Evolutionary conservation across 345 rosid genomes (phyloP), one percentile per base, ranked within the genome.

Genomic region (Ricinus communis): DNA sequence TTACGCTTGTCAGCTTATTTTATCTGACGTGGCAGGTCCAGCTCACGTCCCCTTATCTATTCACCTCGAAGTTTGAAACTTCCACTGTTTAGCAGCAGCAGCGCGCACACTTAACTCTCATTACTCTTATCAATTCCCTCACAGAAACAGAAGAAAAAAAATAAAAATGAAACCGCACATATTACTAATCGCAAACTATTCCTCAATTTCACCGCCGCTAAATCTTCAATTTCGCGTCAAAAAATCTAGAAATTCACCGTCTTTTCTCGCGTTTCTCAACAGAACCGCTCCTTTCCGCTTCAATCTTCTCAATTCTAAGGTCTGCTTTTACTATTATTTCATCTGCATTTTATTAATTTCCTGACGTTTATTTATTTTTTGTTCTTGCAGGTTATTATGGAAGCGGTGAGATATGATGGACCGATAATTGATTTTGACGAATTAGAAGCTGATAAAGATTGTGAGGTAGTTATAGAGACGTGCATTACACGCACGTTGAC

Each of bases 401-500:
- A 70, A 27, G 94, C 84, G 54, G 81, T 82, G 40, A 85, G 85
- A 53, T 91, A 84, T 69, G 90, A 90, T 59, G 90, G 87, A 19
- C 91, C 87, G 33, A 19, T 86, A 51, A 22, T 82, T 38, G 83
- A 78, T 64, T 55, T 47, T 33, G 75, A 70, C 1, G 86, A 68
- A 31, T 45, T 80, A 57, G 79, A 76, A 8, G 80, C 64, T 47
- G 85, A 62, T 54, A 85, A 80, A 72, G 90, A 88, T 45, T 78
- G 76, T 51, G 87, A 82, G 41, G 53, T 88, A 69, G 78, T 80
- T 73, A 84, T 94, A 33, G 91, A 88, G 81, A 85, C 81, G 15
- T 86, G 88, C 74, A 72, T 90, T 69, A 88, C 86, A 24, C 87
- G 87, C 62, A 87, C 85, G 51, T 79, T 91, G 77, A 85, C 93